Conservation (phyloP, 257 asterid genomes). For the Euphrasia confusa region DNA sequence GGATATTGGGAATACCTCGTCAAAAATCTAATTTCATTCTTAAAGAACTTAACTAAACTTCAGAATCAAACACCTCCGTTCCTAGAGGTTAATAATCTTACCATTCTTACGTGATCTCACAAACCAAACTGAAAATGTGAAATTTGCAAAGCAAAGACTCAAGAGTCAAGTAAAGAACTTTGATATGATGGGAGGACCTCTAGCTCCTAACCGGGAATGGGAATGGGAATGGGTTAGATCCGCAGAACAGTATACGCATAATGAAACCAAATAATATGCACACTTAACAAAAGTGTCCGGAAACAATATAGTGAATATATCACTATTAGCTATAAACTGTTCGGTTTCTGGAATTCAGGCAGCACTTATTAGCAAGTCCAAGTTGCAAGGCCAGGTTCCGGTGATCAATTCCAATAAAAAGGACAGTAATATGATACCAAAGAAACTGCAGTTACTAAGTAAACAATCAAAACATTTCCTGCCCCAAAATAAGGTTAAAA, state of each 20-base stretch:
- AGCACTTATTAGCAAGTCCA: neutral
- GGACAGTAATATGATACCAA: no score
- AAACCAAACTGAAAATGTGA: no score
- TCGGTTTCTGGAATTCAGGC: neutral
- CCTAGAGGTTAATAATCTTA: no score
- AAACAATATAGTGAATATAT: neutral
- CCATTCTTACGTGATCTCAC: no score
- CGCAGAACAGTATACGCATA: neutral
- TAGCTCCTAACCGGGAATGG: neutral
- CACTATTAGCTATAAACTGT: neutral
- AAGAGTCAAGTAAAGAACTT: no score
- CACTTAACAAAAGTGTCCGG: neutral
- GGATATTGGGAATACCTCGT: neutral
- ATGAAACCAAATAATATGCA: neutral
- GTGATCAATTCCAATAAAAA: no score
- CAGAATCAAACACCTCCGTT: no score
- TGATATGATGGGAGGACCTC: neutral
- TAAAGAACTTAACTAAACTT: neutral
- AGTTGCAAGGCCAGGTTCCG: neutral
- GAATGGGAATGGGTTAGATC: neutral
- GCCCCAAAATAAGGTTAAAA: neutral
- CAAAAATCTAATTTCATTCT: neutral
- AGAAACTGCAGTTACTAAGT: neutral
- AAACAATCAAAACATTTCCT: neutral
- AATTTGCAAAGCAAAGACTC: no score